Base-by-base conservation (phyloP, 306 rosid species). In the Boehmeria nivea region DNA sequence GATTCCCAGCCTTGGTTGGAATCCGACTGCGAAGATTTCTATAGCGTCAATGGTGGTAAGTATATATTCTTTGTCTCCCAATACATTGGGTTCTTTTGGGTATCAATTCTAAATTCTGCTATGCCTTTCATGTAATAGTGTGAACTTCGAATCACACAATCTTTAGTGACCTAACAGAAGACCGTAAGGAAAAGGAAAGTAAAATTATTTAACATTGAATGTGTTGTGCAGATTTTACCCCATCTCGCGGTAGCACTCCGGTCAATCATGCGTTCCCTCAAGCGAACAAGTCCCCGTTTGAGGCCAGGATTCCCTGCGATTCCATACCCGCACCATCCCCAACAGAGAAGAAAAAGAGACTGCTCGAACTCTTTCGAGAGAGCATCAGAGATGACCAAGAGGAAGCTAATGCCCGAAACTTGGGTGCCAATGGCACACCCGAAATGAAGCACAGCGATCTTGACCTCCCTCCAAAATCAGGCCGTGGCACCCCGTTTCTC, bases 41-140 rank as follows among this genome's bases (percentile, higher is more conserved):
- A 66, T 14, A 91, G 99, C 61, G 96, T 91, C 60, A 84, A 87
- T 65, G 99, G 99, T 25, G 99, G 99, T 91, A 83, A 81, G 96
- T 36, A 65, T 47, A 43, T 58, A 64, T 16, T 59, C 22, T 6
- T 4, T 40, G 45, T 40, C 45, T 40, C 6, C n/a, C n/a, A n/a
- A n/a, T n/a, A n/a, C n/a, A n/a, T n/a, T n/a, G n/a, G n/a, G n/a
- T n/a, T n/a, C n/a, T n/a, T n/a, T n/a, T n/a, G n/a, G n/a, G n/a
- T n/a, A n/a, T n/a, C n/a, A n/a, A n/a, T n/a, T n/a, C n/a, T n/a
- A n/a, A n/a, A n/a, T n/a, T n/a, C n/a, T n/a, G n/a, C n/a, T n/a
- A n/a, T n/a, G n/a, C n/a, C n/a, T n/a, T n/a, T n/a, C n/a, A n/a
- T n/a, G n/a, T n/a, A n/a, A n/a, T n/a, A n/a, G n/a, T n/a, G n/a